Evolutionary conservation across 192 early-diverging fungal genomes (phyloP), one percentile per base, ranked within the genome.

Genomic region (Podila clonocystis): DNA sequence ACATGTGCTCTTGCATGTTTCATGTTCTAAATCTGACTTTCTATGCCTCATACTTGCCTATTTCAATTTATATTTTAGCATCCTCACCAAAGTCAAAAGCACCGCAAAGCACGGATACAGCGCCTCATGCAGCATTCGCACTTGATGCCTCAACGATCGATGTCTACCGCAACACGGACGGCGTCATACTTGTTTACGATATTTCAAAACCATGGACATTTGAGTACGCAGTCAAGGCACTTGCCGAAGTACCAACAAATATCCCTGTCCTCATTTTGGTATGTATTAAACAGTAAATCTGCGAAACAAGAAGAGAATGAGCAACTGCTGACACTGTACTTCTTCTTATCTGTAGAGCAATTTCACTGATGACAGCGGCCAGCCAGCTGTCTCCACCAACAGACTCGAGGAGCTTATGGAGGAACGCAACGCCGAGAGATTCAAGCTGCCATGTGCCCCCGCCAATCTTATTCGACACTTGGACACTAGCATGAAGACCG

Each of bases 121-220:
- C 65, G 19, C 83, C 83, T 11, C 71, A 85, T 62, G 72, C 74
- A 9, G 60, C 58, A 0, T 79, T 85, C 49, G 41, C 85, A 4
- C 50, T 91, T 2, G 90, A 91, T 65, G 90, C 90, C 11, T 84
- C 82, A 1, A 91, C 85, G 2, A 84, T 91, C 20, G 83, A 91
- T 74, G 90, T 91, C 17, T 91, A 91, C 65, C 65, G 90, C 9
- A 89, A 91, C 63, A 84, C 84, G 3, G 85, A 91, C 26, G 87
- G 83, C 4, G 85, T 86, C 2, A 79, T 91, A 20, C 75, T 89
- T 41, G 22, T 90, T 50, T 91, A 90, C 73, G 90, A 91, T 67
- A 64, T 89, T 22, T 86, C 88, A 17, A 91, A 91, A 62, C 80
- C 72, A 38, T 91, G 90, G 90, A 91, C 90, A 2, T 88, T 89